Percentiles rank a stretch among this genome's conserved stretches.
phyloP scores from a whole-genome alignment of 805 yeast genomes.

The Candida railenensis region DNA sequence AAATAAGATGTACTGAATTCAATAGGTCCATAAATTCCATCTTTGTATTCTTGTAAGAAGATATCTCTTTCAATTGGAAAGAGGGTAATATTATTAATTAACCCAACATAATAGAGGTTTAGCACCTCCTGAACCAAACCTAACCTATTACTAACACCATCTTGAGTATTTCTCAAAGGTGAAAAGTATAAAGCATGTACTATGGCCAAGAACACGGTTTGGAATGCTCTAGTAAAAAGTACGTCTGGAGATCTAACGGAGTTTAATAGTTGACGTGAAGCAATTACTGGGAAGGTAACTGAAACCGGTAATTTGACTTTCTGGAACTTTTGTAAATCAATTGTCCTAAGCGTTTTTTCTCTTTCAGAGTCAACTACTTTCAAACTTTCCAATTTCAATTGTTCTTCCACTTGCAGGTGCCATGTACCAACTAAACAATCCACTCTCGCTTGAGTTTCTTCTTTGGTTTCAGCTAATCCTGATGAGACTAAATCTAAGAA shows the following conservation, averaged over 20 bases:
- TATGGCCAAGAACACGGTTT: constrained; percentile 61
- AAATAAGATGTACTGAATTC: constrained; percentile 65
- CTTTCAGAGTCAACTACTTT: constrained; percentile 5
- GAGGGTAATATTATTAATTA: constrained; percentile 72
- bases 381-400: constrained; percentile 37
- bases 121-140: constrained; percentile 76
- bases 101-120: constrained; percentile 74
- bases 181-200: constrained; percentile 65
- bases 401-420: constrained; percentile 21
- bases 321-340: constrained; percentile 45
- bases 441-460: constrained; percentile 20
- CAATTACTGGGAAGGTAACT: constrained; percentile 28
- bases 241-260: constrained; percentile 49
- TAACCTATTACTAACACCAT: constrained; percentile 63
- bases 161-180: constrained; percentile 33
- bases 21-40: constrained; percentile 62
- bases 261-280: constrained; percentile 32
- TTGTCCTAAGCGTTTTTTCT: constrained; percentile 30
- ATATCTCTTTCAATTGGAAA: constrained; percentile 73
- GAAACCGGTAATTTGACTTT: constrained; percentile 19
- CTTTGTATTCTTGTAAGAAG: constrained; percentile 77
- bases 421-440: constrained; percentile 26
- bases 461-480: constrained; percentile 24
- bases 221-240: constrained; percentile 61
- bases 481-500: constrained; percentile 67